phyloP scores from a whole-genome alignment of 768 basidiomycete genomes.

The Suillus bovinus region DNA sequence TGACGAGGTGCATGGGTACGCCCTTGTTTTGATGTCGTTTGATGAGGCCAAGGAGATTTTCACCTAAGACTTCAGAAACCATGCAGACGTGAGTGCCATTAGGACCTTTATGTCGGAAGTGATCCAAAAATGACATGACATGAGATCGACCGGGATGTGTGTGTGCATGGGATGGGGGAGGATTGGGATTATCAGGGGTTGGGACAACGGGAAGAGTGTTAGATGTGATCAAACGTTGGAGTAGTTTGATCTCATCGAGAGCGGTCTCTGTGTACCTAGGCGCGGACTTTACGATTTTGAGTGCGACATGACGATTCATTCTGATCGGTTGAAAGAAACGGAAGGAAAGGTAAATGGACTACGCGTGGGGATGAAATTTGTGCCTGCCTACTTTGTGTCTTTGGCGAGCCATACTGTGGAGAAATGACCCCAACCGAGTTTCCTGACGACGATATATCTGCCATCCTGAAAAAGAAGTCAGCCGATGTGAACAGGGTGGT shows the following conservation, averaged over 20 bases:
- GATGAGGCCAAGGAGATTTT: slow-evolving; percentile 94
- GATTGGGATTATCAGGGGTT: slow-evolving; percentile 49
- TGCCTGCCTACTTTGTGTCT: slow-evolving; percentile 66
- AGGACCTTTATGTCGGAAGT: slow-evolving; percentile 94
- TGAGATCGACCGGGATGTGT: slow-evolving; percentile 89
- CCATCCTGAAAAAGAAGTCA: slow-evolving; percentile 85
- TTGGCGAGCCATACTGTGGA: slow-evolving; percentile 91
- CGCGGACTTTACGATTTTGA: slow-evolving; percentile 99
- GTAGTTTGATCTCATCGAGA: slow-evolving; percentile 96
- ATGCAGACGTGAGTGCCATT: slow-evolving; percentile 99
- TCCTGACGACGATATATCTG: slow-evolving; percentile 88
- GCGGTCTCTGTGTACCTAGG: slow-evolving; percentile 97
- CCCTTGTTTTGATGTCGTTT: slow-evolving; percentile 98
- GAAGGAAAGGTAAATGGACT: slow-evolving; percentile 16
- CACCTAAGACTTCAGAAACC: slow-evolving; percentile 98
- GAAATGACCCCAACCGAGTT: slow-evolving; percentile 96
- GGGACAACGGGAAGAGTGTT: slow-evolving; percentile 55
- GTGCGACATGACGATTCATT: slow-evolving; percentile 93
- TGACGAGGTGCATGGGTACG: slow-evolving; percentile 89
- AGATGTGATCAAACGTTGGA: slow-evolving; percentile 92
- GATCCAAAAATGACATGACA: slow-evolving; percentile 96
- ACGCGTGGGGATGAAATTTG: slow-evolving; percentile 7
- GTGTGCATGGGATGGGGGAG: slow-evolving; percentile 54
- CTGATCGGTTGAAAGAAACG: slow-evolving; percentile 43
- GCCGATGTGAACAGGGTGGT: slow-evolving; percentile 95